Evolutionary conservation across 306 rosid genomes (phyloP).

Genomic region (Luffa acutangula): DNA sequence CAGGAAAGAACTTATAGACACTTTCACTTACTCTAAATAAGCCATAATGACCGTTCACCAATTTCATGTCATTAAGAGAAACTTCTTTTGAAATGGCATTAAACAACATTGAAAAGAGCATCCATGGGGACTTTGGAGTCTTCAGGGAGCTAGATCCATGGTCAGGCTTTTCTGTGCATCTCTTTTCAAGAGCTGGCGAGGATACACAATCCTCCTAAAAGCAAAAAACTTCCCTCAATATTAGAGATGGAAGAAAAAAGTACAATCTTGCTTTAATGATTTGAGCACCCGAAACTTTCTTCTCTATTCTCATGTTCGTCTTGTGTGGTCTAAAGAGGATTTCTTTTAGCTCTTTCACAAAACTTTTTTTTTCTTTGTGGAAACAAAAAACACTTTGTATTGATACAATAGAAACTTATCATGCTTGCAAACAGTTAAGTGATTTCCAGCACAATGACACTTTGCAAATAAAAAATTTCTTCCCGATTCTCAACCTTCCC

Average conservation of each 20-base stretch:
- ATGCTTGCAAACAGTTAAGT: too few relatives aligned
- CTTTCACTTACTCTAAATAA: slow-evolving; percentile 38
- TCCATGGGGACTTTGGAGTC: slow-evolving; percentile 69
- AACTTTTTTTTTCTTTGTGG: background rate
- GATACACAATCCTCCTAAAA: background rate
- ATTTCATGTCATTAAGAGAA: slow-evolving; percentile 31
- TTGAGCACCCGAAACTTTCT: background rate
- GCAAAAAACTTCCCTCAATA: background rate
- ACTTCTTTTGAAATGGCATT: slow-evolving; percentile 44
- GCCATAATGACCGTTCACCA: slow-evolving; percentile 33
- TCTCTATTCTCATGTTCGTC: background rate
- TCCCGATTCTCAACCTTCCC: background rate
- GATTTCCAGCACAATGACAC: background rate
- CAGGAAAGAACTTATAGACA: background rate
- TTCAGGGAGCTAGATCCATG: slow-evolving; percentile 18
- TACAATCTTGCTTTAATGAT: background rate
- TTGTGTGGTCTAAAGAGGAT: background rate
- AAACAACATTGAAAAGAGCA: slow-evolving; percentile 65
- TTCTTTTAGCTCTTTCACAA: background rate
- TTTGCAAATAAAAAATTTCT: background rate
- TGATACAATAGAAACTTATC: too few relatives aligned
- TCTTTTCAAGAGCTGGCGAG: slow-evolving; percentile 2
- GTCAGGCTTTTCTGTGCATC: background rate
- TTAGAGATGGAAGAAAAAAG: background rate
- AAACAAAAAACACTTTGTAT: background rate